Evolutionary conservation across 805 yeast genomes (phyloP).

Genomic region (Geotrichum ghanense): DNA sequence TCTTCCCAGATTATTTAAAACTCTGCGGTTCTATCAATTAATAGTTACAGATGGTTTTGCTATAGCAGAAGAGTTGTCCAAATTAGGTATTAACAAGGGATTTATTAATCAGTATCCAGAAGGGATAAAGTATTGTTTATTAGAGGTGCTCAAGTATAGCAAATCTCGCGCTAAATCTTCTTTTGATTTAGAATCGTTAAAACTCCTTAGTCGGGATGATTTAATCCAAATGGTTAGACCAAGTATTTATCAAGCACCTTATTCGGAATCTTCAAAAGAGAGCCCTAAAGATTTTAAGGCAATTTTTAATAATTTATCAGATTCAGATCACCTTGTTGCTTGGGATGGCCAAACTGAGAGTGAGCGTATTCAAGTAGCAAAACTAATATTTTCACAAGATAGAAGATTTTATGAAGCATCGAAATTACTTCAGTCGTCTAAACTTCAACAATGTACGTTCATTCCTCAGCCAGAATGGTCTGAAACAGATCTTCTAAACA

Average conservation of each 20-base stretch:
- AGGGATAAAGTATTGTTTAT: background rate
- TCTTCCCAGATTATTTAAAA: background rate
- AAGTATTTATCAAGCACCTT: background rate
- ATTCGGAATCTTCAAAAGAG: constrained; percentile 7
- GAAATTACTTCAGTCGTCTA: constrained; percentile 57
- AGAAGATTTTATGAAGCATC: constrained; percentile 71
- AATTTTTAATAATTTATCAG: constrained; percentile 29
- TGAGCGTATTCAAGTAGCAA: constrained; percentile 56
- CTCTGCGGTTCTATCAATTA: background rate
- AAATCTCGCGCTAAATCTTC: background rate
- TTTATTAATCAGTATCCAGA: background rate
- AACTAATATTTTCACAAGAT: constrained; percentile 64
- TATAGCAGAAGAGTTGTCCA: background rate
- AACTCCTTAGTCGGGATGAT: constrained; percentile 5
- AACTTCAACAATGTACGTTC: constrained; percentile 38
- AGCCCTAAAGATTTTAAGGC: constrained; percentile 32
- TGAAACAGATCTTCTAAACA: constrained; percentile 45
- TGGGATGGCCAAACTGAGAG: constrained; percentile 67
- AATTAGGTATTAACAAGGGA: background rate
- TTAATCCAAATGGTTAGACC: constrained; percentile 1
- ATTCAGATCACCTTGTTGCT: constrained; percentile 39
- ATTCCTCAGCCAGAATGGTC: constrained; percentile 29
- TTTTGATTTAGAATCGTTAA: background rate
- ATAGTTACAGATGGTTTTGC: background rate
- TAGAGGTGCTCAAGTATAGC: background rate